phyloP scores from a whole-genome alignment of 192 early-diverging fungal genomes.

The Chytriomyces confervae region DNA sequence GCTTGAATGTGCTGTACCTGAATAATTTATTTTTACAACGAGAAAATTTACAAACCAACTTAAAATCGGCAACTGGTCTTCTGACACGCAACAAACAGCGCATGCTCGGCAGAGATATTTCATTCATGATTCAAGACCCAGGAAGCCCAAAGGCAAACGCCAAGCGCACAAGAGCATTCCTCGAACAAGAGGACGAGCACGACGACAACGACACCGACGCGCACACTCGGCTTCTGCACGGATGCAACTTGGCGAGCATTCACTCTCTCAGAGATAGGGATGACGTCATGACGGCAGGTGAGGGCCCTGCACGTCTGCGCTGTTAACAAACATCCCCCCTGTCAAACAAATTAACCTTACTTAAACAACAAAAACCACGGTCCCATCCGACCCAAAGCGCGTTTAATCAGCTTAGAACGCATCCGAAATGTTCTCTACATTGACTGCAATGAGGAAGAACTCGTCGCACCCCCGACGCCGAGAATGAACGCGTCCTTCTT shows the following conservation, averaged over 20 bases:
- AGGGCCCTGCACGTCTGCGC: background rate
- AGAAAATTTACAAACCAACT: background rate
- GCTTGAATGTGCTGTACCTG: background rate
- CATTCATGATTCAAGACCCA: background rate
- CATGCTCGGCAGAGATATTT: background rate
- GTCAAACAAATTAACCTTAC: background rate
- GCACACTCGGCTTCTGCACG: background rate
- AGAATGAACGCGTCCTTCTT: background rate
- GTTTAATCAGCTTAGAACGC: conserved; percentile 18
- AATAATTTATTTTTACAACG: background rate
- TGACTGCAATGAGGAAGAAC: conserved; percentile 26
- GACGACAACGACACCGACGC: background rate
- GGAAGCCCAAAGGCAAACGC: background rate
- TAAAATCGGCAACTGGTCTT: background rate
- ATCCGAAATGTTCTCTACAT: conserved; percentile 15
- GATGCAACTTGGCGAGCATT: conserved; percentile 11
- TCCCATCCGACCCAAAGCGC: background rate
- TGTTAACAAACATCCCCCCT: too few species aligned
- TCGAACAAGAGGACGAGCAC: conserved; percentile 2
- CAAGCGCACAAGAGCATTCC: conserved; percentile 10
- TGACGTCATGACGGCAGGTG: conserved; percentile 17
- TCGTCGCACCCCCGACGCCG: conserved; percentile 15
- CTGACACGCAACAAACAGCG: background rate
- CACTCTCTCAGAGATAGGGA: background rate
- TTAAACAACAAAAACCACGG: background rate